A percentile compares a stretch with the other conserved stretches of the same genome.
Conservation (phyloP, 768 basidiomycete species). For the Obba rivulosa region DNA sequence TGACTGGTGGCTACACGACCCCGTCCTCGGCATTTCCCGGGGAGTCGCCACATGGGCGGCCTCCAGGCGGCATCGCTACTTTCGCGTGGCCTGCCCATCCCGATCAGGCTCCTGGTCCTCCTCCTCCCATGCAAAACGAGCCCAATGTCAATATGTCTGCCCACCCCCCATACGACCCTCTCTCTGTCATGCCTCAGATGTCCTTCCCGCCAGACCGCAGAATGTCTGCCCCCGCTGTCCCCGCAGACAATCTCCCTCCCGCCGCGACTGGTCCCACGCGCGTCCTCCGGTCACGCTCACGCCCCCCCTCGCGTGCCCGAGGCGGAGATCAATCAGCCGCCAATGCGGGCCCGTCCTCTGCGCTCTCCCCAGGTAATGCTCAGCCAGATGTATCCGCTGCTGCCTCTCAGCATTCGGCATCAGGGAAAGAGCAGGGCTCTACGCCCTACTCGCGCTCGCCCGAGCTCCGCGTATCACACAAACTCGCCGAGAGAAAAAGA, state of each 20-base stretch:
- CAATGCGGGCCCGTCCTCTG: constrained; percentile 14
- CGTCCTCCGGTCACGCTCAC: constrained; percentile 59
- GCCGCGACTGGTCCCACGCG: constrained; percentile 39
- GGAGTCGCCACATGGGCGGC: constrained; percentile 60
- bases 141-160: constrained; percentile 16
- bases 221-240: constrained; percentile 59
- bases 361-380: constrained; percentile 4
- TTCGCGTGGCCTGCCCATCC: constrained; percentile 63
- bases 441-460: constrained; percentile 95
- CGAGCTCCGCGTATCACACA: constrained; percentile 92
- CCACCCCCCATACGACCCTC: constrained; percentile 21
- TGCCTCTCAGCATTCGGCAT: background rate
- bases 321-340: constrained; percentile 34
- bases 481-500: constrained; percentile 93
- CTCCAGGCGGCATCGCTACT: constrained; percentile 56
- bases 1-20: constrained; percentile 22
- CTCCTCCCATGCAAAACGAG: constrained; percentile 26
- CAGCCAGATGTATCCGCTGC: background rate
- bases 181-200: constrained; percentile 48
- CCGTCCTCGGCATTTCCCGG: constrained; percentile 49
- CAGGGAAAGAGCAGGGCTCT: constrained; percentile 41
- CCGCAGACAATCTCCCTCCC: constrained; percentile 41
- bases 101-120: constrained; percentile 31
- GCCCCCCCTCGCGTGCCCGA: constrained; percentile 61
- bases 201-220: constrained; percentile 61